Evolutionary conservation across 305 asterid species (phyloP).

Genomic region (Solanum aculeatissimum): DNA sequence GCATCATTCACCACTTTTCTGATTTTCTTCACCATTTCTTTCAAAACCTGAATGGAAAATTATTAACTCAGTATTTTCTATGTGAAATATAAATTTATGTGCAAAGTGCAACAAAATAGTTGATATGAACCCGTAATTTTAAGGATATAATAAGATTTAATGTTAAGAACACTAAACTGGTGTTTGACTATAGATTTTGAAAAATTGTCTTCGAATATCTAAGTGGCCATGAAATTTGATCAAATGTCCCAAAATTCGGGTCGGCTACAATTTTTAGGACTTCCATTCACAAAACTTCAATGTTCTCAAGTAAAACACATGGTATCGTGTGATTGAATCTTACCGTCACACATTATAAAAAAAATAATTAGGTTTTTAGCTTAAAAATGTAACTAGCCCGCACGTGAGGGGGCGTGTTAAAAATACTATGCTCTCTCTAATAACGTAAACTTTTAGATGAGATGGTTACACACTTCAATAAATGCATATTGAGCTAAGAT

Average conservation of each 20-base stretch:
- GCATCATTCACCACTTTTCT: conserved; percentile 55
- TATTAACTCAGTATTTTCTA: not conserved
- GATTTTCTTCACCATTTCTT: conserved; percentile 46
- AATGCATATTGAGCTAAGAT: not conserved
- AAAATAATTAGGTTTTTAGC: too few species aligned
- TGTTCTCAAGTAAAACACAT: not conserved
- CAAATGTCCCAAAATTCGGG: not conserved
- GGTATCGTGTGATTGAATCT: too few species aligned
- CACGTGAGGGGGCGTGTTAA: too few species aligned
- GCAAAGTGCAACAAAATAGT: not conserved
- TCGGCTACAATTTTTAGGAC: not conserved
- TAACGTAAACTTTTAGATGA: too few species aligned
- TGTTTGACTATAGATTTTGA: too few species aligned
- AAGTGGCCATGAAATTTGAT: not conserved
- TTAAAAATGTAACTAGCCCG: too few species aligned
- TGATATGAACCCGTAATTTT: too few species aligned
- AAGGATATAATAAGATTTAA: too few species aligned
- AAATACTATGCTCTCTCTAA: too few species aligned
- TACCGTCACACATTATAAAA: too few species aligned
- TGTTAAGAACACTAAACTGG: too few species aligned
- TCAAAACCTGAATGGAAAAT: not conserved
- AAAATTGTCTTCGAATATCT: not conserved
- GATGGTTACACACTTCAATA: not conserved
- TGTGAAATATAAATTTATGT: not conserved
- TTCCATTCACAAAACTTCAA: not conserved